Evolutionary conservation across 345 rosid species (phyloP).

Genomic region (Alliaria petiolata): DNA sequence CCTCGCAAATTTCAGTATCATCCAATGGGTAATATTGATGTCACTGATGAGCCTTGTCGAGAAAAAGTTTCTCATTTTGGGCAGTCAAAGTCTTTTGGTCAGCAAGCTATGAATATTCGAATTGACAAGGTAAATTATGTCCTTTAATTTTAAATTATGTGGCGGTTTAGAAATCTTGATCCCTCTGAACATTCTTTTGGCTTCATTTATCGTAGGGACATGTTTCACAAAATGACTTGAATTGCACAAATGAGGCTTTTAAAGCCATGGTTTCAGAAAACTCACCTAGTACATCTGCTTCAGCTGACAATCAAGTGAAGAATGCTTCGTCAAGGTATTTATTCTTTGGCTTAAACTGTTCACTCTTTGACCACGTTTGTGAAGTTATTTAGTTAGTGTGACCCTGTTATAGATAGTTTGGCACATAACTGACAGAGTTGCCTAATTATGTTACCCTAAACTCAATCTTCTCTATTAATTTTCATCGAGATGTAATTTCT

Average conservation of each 20-base stretch:
- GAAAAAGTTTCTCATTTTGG: slow-evolving; percentile 37
- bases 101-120: slow-evolving; percentile 28
- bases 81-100: slow-evolving; percentile 41
- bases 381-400: slow-evolving; percentile 6
- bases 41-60: slow-evolving; percentile 43
- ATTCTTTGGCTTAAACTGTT: neutral
- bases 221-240: slow-evolving; percentile 40
- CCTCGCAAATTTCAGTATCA: slow-evolving; percentile 79
- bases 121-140: slow-evolving; percentile 50
- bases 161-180: neutral
- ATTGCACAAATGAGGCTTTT: slow-evolving; percentile 35
- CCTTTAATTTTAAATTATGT: neutral
- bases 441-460: neutral
- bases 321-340: slow-evolving; percentile 54
- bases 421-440: neutral
- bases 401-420: neutral
- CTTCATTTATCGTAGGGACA: slow-evolving; percentile 31
- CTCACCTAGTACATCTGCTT: slow-evolving; percentile 38
- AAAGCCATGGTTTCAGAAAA: slow-evolving; percentile 41
- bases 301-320: slow-evolving; percentile 40
- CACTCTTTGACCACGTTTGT: neutral
- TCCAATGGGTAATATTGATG: slow-evolving; percentile 81
- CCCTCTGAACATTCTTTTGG: neutral
- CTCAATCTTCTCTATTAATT: neutral
- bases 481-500: neutral